Percentiles rank a stretch among this genome's conserved stretches.
Evolutionary conservation across 2,329 filamentous ascomycete species (phyloP).

Genomic region (Cyphellophora europaea): DNA sequence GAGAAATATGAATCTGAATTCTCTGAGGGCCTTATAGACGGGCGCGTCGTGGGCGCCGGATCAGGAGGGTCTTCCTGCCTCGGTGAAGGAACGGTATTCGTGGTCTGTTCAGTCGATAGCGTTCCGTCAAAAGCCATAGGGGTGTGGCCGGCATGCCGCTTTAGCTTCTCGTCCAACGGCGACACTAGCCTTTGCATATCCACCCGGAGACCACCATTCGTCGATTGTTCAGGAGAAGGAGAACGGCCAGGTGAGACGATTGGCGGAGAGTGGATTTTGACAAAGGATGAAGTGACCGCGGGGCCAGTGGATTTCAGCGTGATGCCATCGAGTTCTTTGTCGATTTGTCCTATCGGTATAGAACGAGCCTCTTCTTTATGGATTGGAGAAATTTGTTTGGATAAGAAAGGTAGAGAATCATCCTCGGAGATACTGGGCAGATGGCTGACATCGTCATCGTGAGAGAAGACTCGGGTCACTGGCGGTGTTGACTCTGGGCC

Average conservation of each 20-base stretch:
- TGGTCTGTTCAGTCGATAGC: constrained; percentile 19
- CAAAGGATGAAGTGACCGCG: constrained; percentile 31
- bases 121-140: constrained; percentile 33
- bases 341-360: constrained; percentile 35
- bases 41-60: constrained; percentile 21
- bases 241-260: constrained; percentile 17
- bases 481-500: constrained; percentile 29
- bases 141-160: constrained; percentile 34
- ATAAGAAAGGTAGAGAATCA: constrained; percentile 26
- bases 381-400: constrained; percentile 24
- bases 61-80: constrained; percentile 25
- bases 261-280: constrained; percentile 33
- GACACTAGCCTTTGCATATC: constrained; percentile 20
- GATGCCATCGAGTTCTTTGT: constrained; percentile 37
- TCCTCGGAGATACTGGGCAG: constrained; percentile 24
- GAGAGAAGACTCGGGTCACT: constrained; percentile 34
- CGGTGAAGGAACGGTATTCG: constrained; percentile 13
- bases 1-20: constrained; percentile 31
- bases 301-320: constrained; percentile 33
- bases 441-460: constrained; percentile 21
- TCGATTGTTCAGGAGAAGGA: constrained; percentile 8
- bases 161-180: constrained; percentile 29
- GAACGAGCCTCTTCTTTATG: constrained; percentile 18
- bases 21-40: constrained; percentile 26
- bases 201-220: constrained; percentile 23